Base-by-base conservation (phyloP, 108 stramenopile genomes). In the Skeletonema potamos region DNA sequence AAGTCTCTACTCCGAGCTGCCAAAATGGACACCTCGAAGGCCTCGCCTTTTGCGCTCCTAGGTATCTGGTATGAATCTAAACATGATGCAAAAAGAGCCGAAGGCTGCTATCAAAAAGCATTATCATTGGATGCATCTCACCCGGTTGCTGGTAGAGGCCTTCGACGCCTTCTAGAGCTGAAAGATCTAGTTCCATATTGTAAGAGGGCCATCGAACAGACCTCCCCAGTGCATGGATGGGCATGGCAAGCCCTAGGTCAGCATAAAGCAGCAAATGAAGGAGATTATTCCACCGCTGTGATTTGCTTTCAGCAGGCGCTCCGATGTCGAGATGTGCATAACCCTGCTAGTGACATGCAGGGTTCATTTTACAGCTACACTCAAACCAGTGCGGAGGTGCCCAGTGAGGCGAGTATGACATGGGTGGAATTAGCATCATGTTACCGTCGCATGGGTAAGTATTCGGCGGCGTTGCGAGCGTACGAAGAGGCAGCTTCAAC, bases 91-190 rank as follows among this genome's bases (percentile, higher is more conserved):
- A 64, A 74, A 28, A 78, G 88, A 15, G 84, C 91, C 6, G 39
- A 68, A 20, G 87, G 87, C n/a, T 92, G 91, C 60, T 86, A 82
- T 61, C 74, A 76, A 54, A 84, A 81, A 56, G 84, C 86, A 54
- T 65, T 89, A 30, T 13, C 74, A 5, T 56, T 89, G 7, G 87
- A 92, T 43, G 80, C 88, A 28, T 85, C 87, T 11, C 79, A 92
- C 69, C 91, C 91, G 4, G 84, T 92, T 4, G 85, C 91, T 9
- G 91, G 88, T 6, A 62, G 91, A 61, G 91, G 91, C 27, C 66
- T 92, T 10, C 58, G 76, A 22, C 84, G 91, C 6, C 62, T 89
- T 15, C 36, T 59, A 36, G 27, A 44, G 10, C 34, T 59, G 1
- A 62, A 64, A 27, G 86, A 72, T 56, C 29, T 62, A 15, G 27